Conservation (phyloP, 768 basidiomycete species). For the Tricholoma flavovirens region DNA sequence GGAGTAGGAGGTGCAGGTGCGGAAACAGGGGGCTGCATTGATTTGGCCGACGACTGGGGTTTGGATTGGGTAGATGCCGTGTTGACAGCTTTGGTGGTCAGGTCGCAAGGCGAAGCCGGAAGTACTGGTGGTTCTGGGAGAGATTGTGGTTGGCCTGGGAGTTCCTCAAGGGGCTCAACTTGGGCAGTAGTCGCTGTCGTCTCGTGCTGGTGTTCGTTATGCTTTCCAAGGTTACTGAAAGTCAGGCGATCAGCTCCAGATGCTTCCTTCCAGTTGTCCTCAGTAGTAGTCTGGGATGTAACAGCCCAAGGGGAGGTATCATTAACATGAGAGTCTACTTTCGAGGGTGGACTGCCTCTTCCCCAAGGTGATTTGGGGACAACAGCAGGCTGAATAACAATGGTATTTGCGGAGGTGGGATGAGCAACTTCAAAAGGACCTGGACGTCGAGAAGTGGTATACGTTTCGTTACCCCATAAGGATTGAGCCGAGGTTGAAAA, state of each 20-base stretch:
- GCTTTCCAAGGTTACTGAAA: slow-evolving; percentile 52
- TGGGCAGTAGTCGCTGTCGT: slow-evolving; percentile 18
- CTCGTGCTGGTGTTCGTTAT: slow-evolving; percentile 47
- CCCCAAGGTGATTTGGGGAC: slow-evolving; percentile 35
- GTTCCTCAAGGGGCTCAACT: slow-evolving; percentile 6
- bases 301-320: slow-evolving; percentile 55
- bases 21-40: slow-evolving; percentile 13
- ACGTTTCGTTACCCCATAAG: slow-evolving; percentile 31
- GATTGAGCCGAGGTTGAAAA: slow-evolving; percentile 22
- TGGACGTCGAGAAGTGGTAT: slow-evolving; percentile 23
- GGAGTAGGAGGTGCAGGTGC: slow-evolving; percentile 12
- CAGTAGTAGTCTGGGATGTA: slow-evolving; percentile 39
- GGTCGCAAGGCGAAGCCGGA: slow-evolving; percentile 15
- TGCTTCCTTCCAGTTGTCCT: slow-evolving; percentile 42
- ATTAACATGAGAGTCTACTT: slow-evolving; percentile 21
- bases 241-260: slow-evolving; percentile 47
- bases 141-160: slow-evolving; percentile 7
- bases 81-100: slow-evolving; percentile 14
- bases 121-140: slow-evolving; percentile 5
- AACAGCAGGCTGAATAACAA: slow-evolving; percentile 17
- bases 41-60: slow-evolving; percentile 12
- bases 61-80: slow-evolving; percentile 16
- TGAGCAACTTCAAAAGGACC: slow-evolving; percentile 40
- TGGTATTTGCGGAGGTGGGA: slow-evolving; percentile 35
- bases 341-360: slow-evolving; percentile 20